A percentile compares a stretch with the other conserved stretches of the same genome.
Conservation (phyloP, 202 grass and related monocot genomes). For the Thinopyrum obtusiflorum region DNA sequence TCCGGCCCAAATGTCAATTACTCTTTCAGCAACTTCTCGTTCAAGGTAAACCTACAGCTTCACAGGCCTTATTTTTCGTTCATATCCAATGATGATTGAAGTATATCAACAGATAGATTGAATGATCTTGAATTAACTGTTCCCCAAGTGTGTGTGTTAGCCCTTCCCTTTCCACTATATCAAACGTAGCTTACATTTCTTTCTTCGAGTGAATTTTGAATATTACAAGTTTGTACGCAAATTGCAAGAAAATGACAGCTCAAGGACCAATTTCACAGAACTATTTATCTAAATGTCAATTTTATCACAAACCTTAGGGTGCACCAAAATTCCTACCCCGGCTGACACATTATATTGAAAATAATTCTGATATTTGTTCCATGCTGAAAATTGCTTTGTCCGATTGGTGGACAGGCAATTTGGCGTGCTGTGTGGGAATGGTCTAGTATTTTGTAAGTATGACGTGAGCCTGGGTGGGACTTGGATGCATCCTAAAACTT, state of each 20-base stretch:
- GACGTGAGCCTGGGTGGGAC: neutral
- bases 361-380: neutral
- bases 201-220: neutral
- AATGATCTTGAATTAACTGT: neutral
- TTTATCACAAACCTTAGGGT: neutral
- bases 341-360: neutral
- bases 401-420: neutral
- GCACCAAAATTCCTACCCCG: neutral
- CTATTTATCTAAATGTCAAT: neutral
- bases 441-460: neutral
- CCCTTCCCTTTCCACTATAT: neutral
- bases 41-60: conserved; percentile 76
- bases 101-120: neutral
- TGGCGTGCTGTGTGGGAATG: neutral
- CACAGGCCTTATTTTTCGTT: neutral
- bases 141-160: neutral
- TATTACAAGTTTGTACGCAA: neutral
- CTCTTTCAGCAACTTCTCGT: conserved; percentile 99
- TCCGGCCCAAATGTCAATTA: conserved; percentile 78
- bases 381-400: neutral
- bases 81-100: neutral
- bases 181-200: neutral
- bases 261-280: neutral
- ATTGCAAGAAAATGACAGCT: neutral
- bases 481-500: neutral